Conservation (phyloP, 192 early-diverging fungal species). For the Chytriomyces hyalinus region DNA sequence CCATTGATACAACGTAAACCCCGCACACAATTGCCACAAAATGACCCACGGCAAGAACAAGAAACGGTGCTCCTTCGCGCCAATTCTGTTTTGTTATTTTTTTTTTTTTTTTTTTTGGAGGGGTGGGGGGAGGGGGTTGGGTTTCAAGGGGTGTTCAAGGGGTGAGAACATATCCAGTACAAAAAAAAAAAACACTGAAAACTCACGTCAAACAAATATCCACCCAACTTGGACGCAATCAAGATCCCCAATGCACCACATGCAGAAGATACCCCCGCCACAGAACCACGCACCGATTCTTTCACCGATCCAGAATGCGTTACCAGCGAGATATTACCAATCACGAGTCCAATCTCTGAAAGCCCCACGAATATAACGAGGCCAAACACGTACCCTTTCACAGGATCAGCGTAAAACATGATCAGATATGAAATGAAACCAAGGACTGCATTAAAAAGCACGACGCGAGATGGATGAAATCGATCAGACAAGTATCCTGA, state of each 20-base stretch:
- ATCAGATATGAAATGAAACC: constrained; percentile 26
- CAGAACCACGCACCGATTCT: constrained; percentile 57
- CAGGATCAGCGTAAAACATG: constrained; percentile 58
- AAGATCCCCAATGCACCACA: constrained; percentile 72
- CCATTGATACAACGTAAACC: constrained; percentile 5
- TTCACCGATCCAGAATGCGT: constrained; percentile 54
- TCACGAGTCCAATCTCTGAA: constrained; percentile 73
- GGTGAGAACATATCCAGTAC: no score
- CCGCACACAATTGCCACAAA: constrained; percentile 26
- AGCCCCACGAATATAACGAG: constrained; percentile 57
- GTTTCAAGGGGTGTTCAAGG: no score
- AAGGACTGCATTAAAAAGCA: constrained; percentile 7
- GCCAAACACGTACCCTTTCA: constrained; percentile 46
- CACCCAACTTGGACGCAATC: constrained; percentile 66
- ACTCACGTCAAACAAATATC: constrained; percentile 57
- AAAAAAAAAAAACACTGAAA: neutral
- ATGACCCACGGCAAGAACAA: constrained; percentile 46
- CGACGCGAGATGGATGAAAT: constrained; percentile 30
- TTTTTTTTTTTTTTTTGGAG: no score
- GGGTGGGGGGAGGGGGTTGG: no score
- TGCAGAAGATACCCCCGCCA: constrained; percentile 67
- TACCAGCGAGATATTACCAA: constrained; percentile 67
- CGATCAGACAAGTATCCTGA: constrained; percentile 5
- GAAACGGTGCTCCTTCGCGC: constrained; percentile 50
- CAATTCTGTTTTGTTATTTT: constrained; percentile 12